These are phyloP conservation scores for Grammothele lineata DNA, from an alignment of 768 basidiomycete species.

Conservation along the genomic window DNA sequence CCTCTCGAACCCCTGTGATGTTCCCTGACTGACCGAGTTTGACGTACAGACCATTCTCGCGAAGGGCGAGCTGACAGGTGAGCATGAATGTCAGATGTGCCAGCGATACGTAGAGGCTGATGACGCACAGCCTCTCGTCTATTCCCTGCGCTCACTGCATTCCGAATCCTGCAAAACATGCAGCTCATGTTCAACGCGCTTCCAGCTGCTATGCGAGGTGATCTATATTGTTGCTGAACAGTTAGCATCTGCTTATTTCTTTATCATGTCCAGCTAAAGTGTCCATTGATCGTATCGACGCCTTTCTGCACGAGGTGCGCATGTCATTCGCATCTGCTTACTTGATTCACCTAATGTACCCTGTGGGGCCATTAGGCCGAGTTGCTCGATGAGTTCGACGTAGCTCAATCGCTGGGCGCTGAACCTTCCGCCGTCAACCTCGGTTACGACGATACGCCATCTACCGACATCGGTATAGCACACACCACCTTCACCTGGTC, in stretches of 20 bases:
- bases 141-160: slow-evolving; percentile 32
- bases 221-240: too few relatives aligned
- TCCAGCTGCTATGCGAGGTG: slow-evolving; percentile 53
- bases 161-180: background rate
- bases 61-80: too few relatives aligned
- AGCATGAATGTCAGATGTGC: too few relatives aligned
- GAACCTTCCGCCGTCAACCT: too few relatives aligned
- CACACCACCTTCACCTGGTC: slow-evolving; percentile 58
- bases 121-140: slow-evolving; percentile 34
- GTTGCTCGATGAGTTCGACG: slow-evolving; percentile 38
- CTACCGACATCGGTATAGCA: slow-evolving; percentile 34
- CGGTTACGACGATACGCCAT: slow-evolving; percentile 23
- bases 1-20: too few relatives aligned
- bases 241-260: too few relatives aligned
- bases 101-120: too few relatives aligned
- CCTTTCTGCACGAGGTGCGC: slow-evolving; percentile 34
- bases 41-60: slow-evolving; percentile 30
- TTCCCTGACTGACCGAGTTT: background rate
- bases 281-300: slow-evolving; percentile 53
- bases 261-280: slow-evolving; percentile 47
- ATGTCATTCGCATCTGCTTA: too few relatives aligned
- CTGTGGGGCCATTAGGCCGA: slow-evolving; percentile 38
- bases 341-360: too few relatives aligned
- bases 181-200: slow-evolving; percentile 39
- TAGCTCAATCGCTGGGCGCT: slow-evolving; percentile 3